Evolutionary conservation across 768 basidiomycete species (phyloP).

Genomic region (Tephrocybe sp.): DNA sequence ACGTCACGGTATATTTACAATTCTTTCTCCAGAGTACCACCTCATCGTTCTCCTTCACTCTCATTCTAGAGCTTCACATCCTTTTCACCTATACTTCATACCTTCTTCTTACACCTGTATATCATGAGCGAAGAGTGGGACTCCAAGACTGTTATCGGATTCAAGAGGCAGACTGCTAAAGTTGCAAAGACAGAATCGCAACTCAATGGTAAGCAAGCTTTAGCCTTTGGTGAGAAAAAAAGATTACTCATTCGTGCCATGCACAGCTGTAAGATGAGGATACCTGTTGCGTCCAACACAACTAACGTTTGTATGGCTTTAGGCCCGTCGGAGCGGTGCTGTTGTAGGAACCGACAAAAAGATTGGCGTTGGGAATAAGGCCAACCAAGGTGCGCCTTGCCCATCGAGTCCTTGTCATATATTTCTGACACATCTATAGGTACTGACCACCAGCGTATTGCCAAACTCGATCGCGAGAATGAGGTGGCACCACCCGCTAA

Average conservation of each 20-base stretch:
- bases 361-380: conserved; percentile 69
- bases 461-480: conserved; percentile 92
- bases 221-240: neutral
- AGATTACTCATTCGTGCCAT: neutral
- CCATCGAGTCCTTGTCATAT: neutral
- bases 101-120: conserved; percentile 1
- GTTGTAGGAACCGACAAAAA: conserved; percentile 87
- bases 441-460: conserved; percentile 91
- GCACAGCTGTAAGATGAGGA: conserved; percentile 49
- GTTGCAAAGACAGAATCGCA: conserved; percentile 60
- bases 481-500: conserved; percentile 92
- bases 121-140: conserved; percentile 69
- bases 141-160: conserved; percentile 68
- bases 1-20: conserved; percentile 15
- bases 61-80: conserved; percentile 7
- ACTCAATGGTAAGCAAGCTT: conserved; percentile 43
- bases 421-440: conserved; percentile 38
- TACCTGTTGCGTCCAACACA: neutral
- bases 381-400: conserved; percentile 55
- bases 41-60: conserved; percentile 6
- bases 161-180: conserved; percentile 58
- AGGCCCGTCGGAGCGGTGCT: conserved; percentile 77
- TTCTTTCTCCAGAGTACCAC: conserved; percentile 2
- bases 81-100: conserved; percentile 7
- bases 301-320: conserved; percentile 7